phyloP scores from a whole-genome alignment of 495 filamentous ascomycete species.

The Xylaria nigripes region DNA sequence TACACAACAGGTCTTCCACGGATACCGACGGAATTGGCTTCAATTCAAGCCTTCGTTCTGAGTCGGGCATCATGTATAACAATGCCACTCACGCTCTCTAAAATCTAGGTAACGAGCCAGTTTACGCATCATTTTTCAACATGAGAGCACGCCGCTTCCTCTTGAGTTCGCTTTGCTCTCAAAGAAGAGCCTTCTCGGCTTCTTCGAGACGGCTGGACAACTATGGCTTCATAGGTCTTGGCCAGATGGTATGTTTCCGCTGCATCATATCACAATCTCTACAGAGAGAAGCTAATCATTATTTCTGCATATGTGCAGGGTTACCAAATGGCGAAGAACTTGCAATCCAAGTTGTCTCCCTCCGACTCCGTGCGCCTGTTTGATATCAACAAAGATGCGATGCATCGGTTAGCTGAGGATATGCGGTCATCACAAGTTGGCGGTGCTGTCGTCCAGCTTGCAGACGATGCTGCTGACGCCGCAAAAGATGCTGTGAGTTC shows the following conservation, averaged over 20 bases:
- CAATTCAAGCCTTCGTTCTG: too few species aligned
- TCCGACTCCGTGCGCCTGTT: constrained; percentile 61
- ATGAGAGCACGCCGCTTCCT: constrained; percentile 29
- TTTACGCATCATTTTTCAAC: constrained; percentile 1
- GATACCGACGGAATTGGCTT: too few species aligned
- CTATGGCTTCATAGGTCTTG: constrained; percentile 80
- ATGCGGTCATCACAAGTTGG: constrained; percentile 40
- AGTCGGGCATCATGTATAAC: too few species aligned
- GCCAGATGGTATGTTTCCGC: constrained; percentile 63
- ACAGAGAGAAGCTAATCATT: not conserved
- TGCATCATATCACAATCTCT: not conserved
- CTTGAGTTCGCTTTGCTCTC: constrained; percentile 22
- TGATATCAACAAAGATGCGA: constrained; percentile 61
- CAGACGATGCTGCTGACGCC: constrained; percentile 50
- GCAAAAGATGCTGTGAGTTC: constrained; percentile 65
- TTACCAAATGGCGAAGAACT: constrained; percentile 82
- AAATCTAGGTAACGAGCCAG: not conserved
- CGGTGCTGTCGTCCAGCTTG: constrained; percentile 49
- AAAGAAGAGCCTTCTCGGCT: constrained; percentile 48
- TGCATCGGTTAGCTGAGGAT: constrained; percentile 53
- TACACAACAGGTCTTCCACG: too few species aligned
- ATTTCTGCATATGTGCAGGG: constrained; percentile 33
- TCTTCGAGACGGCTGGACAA: constrained; percentile 48
- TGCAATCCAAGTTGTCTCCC: constrained; percentile 65
- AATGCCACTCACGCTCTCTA: not conserved